phyloP scores from a whole-genome alignment of 2,329 filamentous ascomycete genomes.

The Claviceps paspali region DNA sequence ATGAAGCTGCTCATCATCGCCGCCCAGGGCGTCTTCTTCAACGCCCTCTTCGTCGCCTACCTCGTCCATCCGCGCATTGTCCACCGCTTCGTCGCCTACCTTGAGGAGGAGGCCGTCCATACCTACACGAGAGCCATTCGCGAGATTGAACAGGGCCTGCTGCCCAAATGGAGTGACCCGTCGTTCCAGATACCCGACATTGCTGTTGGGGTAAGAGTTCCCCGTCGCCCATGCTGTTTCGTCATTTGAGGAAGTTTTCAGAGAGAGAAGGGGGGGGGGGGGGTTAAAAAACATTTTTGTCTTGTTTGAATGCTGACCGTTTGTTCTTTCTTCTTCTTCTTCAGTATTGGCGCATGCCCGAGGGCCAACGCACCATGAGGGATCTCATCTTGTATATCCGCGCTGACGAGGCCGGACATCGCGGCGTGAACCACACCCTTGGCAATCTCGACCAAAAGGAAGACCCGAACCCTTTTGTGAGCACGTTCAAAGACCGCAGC shows the following conservation, averaged over 20 bases:
- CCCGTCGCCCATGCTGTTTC: no score
- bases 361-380: conserved; percentile 65
- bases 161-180: conserved; percentile 62
- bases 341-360: conserved; percentile 84
- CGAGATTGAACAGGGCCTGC: conserved; percentile 70
- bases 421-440: conserved; percentile 92
- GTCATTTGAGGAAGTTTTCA: no score
- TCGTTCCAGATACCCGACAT: conserved; percentile 72
- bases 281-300: no score
- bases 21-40: conserved; percentile 94
- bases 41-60: conserved; percentile 79
- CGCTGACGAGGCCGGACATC: conserved; percentile 76
- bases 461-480: conserved; percentile 88
- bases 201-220: conserved; percentile 53
- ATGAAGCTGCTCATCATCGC: conserved; percentile 87
- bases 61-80: conserved; percentile 74
- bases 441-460: conserved; percentile 71
- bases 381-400: conserved; percentile 80
- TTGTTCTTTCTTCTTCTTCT: not conserved
- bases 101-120: conserved; percentile 92
- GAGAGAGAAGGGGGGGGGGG: no score
- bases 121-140: conserved; percentile 84
- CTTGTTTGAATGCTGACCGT: not conserved
- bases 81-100: conserved; percentile 90
- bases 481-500: conserved; percentile 56